Percentiles rank a stretch among this genome's conserved stretches.
Conservation (phyloP, 1,284 basidiomycete species). For the Rhodofomes roseus region DNA sequence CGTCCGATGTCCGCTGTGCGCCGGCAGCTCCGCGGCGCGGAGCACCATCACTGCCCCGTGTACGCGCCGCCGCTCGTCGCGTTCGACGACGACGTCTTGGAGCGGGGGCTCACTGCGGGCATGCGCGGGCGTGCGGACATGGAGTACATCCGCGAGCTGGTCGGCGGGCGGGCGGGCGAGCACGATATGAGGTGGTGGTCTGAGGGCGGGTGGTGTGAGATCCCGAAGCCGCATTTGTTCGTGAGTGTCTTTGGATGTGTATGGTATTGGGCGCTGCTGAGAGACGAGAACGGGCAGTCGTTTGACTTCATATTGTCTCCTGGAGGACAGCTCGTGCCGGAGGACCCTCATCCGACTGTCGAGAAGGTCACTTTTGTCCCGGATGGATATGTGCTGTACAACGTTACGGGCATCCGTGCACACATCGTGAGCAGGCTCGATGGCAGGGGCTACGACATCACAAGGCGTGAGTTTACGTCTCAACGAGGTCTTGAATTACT, state of each 20-base stretch:
- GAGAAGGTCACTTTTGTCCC: slow-evolving; percentile 60
- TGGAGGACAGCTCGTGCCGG: slow-evolving; percentile 49
- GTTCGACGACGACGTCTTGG: slow-evolving; percentile 28
- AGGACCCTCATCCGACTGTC: slow-evolving; percentile 67
- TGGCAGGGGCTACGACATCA: slow-evolving; percentile 82
- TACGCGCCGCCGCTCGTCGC: slow-evolving; percentile 48
- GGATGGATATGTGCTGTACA: slow-evolving; percentile 74
- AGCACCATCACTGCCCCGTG: slow-evolving; percentile 69
- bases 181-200: slow-evolving; percentile 58
- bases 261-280: neutral
- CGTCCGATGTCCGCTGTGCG: slow-evolving; percentile 54
- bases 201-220: slow-evolving; percentile 67
- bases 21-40: slow-evolving; percentile 58
- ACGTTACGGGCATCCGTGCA: slow-evolving; percentile 73
- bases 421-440: slow-evolving; percentile 78
- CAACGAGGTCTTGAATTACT: neutral
- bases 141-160: slow-evolving; percentile 73
- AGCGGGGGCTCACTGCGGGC: slow-evolving; percentile 56
- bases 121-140: slow-evolving; percentile 69
- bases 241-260: slow-evolving; percentile 41
- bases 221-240: slow-evolving; percentile 66
- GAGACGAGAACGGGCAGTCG: slow-evolving; percentile 36
- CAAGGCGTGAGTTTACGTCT: slow-evolving; percentile 63
- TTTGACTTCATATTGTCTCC: slow-evolving; percentile 78
- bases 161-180: slow-evolving; percentile 48